Evolutionary conservation across 306 rosid genomes (phyloP), one percentile per base, ranked within the genome.

Genomic region (Dalbergia cultrata): DNA sequence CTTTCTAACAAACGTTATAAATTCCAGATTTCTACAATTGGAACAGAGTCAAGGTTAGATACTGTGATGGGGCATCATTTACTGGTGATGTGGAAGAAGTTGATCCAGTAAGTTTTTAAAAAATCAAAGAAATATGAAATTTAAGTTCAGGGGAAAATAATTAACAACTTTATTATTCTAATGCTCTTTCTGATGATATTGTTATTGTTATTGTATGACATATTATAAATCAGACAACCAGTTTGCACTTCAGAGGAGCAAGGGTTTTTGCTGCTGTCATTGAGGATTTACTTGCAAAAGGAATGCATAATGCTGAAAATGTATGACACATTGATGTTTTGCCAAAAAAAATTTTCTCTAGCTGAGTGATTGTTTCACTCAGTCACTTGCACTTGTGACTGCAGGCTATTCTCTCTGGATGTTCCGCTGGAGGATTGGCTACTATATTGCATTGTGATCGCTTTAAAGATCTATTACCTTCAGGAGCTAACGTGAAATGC

Each of bases 51-150:
- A 85, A 82, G 87, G 77, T 94, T 75, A 90, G 97, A 77, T 94
- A 94, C 82, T 94, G 98, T 34, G 97, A 94, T 73, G 98, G 98
- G 11, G 47, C 92, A 76, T 94, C 98, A n/a, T 94, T 94, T 78
- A 94, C 97, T 0, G 98, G 98, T 26, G 98, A 94, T 77, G 91
- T 92, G 8, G 94, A 83, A 71, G 84, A 83, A 16, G 88, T 90
- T 37, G 76, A 90, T 81, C 92, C 90, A 2, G 98, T 92, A 87
- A 85, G 97, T 89, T 56, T 61, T 35, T 2, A 7, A 14, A 60
- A 75, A 45, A 57, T 70, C 41, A 59, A 44, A 52, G 8, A 59
- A 53, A 72, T 11, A 19, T 33, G 17, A 47, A 21, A 33, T 81
- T 72, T 54, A 21, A 50, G 2, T 63, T 82, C 53, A 18, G 13